Evolutionary conservation across 352 stramenopile genomes (phyloP), one percentile per base, ranked within the genome.

Genomic region (Phytophthora pluvialis): DNA sequence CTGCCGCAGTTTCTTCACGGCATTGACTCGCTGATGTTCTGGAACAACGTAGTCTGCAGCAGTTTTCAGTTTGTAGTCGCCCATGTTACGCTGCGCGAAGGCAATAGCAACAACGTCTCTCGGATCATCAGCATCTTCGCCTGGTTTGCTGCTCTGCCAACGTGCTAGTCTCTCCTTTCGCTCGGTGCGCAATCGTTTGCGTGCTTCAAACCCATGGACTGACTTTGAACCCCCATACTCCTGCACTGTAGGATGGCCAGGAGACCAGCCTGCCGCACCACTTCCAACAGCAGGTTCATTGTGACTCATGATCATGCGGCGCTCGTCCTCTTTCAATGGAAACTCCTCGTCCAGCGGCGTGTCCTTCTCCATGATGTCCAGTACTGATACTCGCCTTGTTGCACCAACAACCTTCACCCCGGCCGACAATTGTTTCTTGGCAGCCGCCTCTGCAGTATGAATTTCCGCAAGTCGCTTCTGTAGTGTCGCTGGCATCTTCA

Each of bases 61-160:
- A 3, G 80, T 91, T 72, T 98, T 98, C 38, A 98, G 68, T 61
- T 97, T 96, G 75, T 97, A 98, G 72, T 97, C 91, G 3, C 93
- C 91, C 82, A 97, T 93, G 62, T 97, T 94, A 29, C 87, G 78
- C 50, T 85, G 80, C 4, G 94, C 91, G 28, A 91, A 91, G 1
- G 86, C 77, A 50, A 98, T 97, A 0, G 94, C 91, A 3, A 92
- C 89, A n/a, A 98, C 70, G 53, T 98, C 93, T 5, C 88, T 67
- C 6, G 88, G 84, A 44, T 98, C 93, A 61, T 98, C 92, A 3
- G 91, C 94, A 62, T 98, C 78, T 58, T 97, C 88, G 3, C 83
- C 82, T 8, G 92, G 93, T 54, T 97, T 96, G 62, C 70, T 83
- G 18, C 21, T 63, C 70, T 86, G 48, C 86, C 88, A 90, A 12